phyloP scores from a whole-genome alignment of 208 protist genomes.

The Trypanosoma mega region DNA sequence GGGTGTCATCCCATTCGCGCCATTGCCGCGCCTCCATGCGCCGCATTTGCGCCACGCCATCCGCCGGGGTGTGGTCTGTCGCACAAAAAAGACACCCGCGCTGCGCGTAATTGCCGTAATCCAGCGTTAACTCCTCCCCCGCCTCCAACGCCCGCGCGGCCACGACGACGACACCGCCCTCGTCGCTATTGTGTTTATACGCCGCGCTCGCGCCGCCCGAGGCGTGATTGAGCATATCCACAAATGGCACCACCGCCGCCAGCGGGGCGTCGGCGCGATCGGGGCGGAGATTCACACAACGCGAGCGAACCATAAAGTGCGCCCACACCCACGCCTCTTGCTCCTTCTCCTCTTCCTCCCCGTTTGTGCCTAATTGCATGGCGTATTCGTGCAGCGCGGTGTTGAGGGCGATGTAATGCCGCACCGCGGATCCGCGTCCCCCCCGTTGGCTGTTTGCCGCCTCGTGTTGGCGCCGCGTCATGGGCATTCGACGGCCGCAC shows the following conservation, averaged over 20 bases:
- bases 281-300: conserved; percentile 55
- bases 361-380: no score
- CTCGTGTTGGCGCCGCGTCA: conserved; percentile 62
- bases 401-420: no score
- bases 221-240: conserved; percentile 85
- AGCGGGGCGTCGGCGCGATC: conserved; percentile 11
- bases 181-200: conserved; percentile 36
- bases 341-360: conserved; percentile 14
- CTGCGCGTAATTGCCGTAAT: conserved; percentile 68
- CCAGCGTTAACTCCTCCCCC: conserved; percentile 70
- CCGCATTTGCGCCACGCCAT: conserved; percentile 8
- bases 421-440: conserved; percentile 19
- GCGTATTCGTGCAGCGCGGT: no score
- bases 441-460: conserved; percentile 26
- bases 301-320: conserved; percentile 87
- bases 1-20: conserved; percentile 21
- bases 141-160: conserved; percentile 48
- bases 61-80: not conserved
- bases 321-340: conserved; percentile 58
- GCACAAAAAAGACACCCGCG: conserved; percentile 66
- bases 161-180: conserved; percentile 41
- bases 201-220: conserved; percentile 49
- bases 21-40: conserved; percentile 25
- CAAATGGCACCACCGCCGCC: conserved; percentile 66
- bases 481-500: conserved; percentile 32